A percentile compares a stretch with the other conserved stretches of the same genome.
These are phyloP conservation scores for Pontederia paniculata DNA, from an alignment of 176 grass and related monocot species.

Conservation along the genomic window DNA sequence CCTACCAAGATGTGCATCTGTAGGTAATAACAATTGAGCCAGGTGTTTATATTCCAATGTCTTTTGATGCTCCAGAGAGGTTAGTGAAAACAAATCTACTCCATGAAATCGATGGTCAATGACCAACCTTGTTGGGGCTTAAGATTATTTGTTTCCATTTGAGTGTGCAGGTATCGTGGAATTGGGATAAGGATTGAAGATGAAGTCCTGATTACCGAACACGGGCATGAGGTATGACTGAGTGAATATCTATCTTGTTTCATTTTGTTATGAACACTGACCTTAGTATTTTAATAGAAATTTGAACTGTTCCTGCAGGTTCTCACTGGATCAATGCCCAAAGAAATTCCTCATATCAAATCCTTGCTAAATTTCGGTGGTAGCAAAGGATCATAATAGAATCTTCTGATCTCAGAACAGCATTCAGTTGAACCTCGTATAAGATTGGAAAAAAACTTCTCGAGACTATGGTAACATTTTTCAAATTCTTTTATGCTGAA, in stretches of 20 bases:
- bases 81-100: constrained; percentile 3
- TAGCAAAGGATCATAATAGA: constrained; percentile 3
- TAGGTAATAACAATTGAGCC: constrained; percentile 94
- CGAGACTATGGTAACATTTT: no score
- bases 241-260: background rate
- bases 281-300: background rate
- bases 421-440: constrained; percentile 8
- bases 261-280: no score
- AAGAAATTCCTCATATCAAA: constrained; percentile 58
- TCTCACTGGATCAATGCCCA: constrained; percentile 72
- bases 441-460: no score
- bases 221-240: constrained; percentile 59
- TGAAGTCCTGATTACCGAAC: constrained; percentile 83
- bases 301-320: constrained; percentile 29
- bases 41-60: constrained; percentile 61
- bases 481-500: no score
- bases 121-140: background rate
- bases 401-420: constrained; percentile 23
- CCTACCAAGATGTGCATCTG: no score
- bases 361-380: constrained; percentile 45
- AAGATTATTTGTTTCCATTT: background rate
- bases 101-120: background rate
- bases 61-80: constrained; percentile 50
- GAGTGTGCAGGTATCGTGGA: constrained; percentile 34
- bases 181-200: constrained; percentile 89